Evolutionary conservation across 805 yeast species (phyloP).

Genomic region (Sugiyamaella smithiae): DNA sequence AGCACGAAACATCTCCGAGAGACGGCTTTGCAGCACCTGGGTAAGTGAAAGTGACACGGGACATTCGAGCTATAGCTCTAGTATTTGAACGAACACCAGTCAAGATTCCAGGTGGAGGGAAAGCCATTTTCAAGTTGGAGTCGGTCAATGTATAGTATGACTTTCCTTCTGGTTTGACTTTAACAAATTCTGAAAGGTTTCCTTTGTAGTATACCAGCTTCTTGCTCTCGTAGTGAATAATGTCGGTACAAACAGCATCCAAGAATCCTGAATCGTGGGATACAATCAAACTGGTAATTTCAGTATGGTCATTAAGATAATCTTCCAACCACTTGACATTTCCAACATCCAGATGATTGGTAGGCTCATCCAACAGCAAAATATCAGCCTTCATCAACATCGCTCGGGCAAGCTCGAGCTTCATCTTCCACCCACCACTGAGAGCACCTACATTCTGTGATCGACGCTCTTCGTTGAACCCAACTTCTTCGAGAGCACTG

Average conservation of each 20-base stretch:
- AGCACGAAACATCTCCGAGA: slow-evolving; percentile 72
- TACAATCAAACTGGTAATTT: slow-evolving; percentile 96
- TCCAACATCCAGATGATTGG: slow-evolving; percentile 99
- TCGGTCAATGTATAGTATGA: slow-evolving; percentile 93
- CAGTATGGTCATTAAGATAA: slow-evolving; percentile 70
- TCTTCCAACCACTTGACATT: slow-evolving; percentile 99
- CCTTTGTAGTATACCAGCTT: slow-evolving; percentile 95
- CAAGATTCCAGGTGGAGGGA: slow-evolving; percentile 97
- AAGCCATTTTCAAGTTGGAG: slow-evolving; percentile 90
- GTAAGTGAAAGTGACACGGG: slow-evolving; percentile 80
- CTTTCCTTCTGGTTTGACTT: slow-evolving; percentile 92
- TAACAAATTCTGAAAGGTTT: slow-evolving; percentile 87
- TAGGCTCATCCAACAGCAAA: slow-evolving; percentile 96
- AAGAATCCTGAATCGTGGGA: slow-evolving; percentile 98
- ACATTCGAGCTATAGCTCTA: slow-evolving; percentile 86
- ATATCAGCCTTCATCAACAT: slow-evolving; percentile 98
- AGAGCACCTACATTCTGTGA: slow-evolving; percentile 88
- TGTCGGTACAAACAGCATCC: slow-evolving; percentile 94
- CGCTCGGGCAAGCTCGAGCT: slow-evolving; percentile 96
- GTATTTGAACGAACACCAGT: slow-evolving; percentile 97
- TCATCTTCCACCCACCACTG: slow-evolving; percentile 99
- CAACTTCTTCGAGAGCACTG: slow-evolving; percentile 75
- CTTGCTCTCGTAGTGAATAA: slow-evolving; percentile 93
- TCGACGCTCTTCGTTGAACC: slow-evolving; percentile 87
- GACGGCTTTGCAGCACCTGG: slow-evolving; percentile 90